Percentiles rank a stretch among this genome's conserved stretches.
phyloP scores from a whole-genome alignment of 495 filamentous ascomycete genomes.

The Cenococcum geophilum region DNA sequence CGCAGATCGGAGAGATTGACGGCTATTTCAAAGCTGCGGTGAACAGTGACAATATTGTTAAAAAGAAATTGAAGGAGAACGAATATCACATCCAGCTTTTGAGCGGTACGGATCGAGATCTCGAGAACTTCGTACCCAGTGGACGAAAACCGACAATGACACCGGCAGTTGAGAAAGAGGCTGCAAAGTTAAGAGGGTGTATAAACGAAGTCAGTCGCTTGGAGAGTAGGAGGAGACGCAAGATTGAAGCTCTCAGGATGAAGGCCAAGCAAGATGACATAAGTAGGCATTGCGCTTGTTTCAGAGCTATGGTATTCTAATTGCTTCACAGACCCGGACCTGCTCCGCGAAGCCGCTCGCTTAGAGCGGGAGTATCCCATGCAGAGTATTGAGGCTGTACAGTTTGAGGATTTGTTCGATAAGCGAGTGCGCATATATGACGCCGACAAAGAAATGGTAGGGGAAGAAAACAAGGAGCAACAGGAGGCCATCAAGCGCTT shows the following conservation, averaged over 20 bases:
- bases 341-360: conserved; percentile 73
- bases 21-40: conserved; percentile 83
- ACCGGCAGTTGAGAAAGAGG: conserved; percentile 70
- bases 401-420: conserved; percentile 90
- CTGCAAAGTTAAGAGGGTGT: conserved; percentile 62
- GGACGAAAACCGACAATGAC: conserved; percentile 71
- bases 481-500: conserved; percentile 61
- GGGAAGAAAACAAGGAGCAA: conserved; percentile 69
- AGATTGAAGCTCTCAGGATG: conserved; percentile 65
- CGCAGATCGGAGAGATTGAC: conserved; percentile 68
- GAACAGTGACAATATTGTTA: conserved; percentile 74
- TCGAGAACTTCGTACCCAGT: conserved; percentile 85
- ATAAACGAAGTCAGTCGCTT: conserved; percentile 79
- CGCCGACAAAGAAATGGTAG: conserved; percentile 60
- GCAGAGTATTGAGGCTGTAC: conserved; percentile 72
- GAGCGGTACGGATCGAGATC: conserved; percentile 66
- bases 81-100: conserved; percentile 69
- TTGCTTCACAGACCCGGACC: conserved; percentile 50
- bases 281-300: conserved; percentile 45
- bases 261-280: conserved; percentile 87
- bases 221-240: conserved; percentile 67
- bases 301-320: conserved; percentile 16
- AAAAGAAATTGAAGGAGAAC: conserved; percentile 68
- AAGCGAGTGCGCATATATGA: conserved; percentile 74
- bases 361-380: conserved; percentile 81